Evolutionary conservation across 106 monocot genomes (phyloP).

Genomic region (Dendrobium chrysotoxum): DNA sequence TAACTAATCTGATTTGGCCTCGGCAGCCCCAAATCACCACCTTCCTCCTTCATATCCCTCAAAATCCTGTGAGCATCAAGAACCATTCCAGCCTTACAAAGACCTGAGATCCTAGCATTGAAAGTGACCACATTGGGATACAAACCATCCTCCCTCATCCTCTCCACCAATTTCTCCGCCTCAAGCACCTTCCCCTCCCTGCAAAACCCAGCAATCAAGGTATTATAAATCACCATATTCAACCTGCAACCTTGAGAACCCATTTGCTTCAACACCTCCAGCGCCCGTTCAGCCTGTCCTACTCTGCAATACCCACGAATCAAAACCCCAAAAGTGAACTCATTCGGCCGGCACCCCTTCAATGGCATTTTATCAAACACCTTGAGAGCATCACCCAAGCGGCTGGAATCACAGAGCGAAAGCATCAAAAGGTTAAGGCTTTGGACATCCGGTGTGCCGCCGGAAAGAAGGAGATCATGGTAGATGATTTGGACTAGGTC

Average conservation of each 20-base stretch:
- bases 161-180: constrained; percentile 68
- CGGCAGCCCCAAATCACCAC: constrained; percentile 37
- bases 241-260: constrained; percentile 22
- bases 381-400: constrained; percentile 40
- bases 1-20: constrained; percentile 59
- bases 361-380: constrained; percentile 76
- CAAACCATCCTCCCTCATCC: constrained; percentile 55
- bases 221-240: constrained; percentile 71
- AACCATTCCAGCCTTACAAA: constrained; percentile 68
- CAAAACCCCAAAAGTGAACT: constrained; percentile 73
- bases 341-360: constrained; percentile 55
- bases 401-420: constrained; percentile 52
- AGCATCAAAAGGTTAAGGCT: constrained; percentile 62
- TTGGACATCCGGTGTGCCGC: constrained; percentile 44
- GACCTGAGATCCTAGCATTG: constrained; percentile 76
- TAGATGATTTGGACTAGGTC: constrained; percentile 57
- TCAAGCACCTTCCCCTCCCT: constrained; percentile 45
- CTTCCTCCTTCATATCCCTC: constrained; percentile 64
- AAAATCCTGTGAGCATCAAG: constrained; percentile 64
- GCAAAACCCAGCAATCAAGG: constrained; percentile 71
- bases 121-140: constrained; percentile 85
- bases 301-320: constrained; percentile 59
- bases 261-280: constrained; percentile 65
- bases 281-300: constrained; percentile 25
- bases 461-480: constrained; percentile 51